Evolutionary conservation across 495 filamentous ascomycete genomes (phyloP).

Genomic region (Lasiosphaeris hirsuta): DNA sequence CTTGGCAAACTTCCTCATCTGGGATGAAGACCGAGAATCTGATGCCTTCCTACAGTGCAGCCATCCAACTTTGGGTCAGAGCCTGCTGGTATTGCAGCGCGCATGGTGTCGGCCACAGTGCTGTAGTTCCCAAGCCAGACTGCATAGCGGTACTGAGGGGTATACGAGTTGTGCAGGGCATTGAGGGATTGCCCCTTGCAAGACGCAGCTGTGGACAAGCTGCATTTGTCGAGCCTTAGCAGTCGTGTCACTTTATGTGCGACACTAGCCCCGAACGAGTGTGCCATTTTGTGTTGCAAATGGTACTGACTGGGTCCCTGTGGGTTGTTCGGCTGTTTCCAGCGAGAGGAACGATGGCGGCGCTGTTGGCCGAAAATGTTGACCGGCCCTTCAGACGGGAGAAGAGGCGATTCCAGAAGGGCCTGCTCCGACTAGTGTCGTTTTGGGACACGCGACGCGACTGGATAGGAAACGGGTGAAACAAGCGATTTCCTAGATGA

Average conservation of each 20-base stretch:
- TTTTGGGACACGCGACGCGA: constrained; percentile 6
- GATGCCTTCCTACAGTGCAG: neutral
- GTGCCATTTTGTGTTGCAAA: neutral
- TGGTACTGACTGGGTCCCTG: neutral
- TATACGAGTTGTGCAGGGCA: too few species aligned
- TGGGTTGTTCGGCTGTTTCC: neutral
- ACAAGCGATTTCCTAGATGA: neutral
- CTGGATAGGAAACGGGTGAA: neutral
- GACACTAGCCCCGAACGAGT: neutral
- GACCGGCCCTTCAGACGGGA: neutral
- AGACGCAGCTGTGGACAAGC: too few species aligned
- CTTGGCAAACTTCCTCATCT: constrained; percentile 16
- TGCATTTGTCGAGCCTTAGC: neutral
- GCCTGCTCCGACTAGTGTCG: constrained; percentile 1
- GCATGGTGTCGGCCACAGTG: too few species aligned
- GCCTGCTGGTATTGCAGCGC: neutral
- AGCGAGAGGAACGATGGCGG: neutral
- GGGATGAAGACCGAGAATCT: constrained; percentile 16
- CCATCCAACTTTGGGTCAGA: neutral
- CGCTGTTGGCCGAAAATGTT: neutral
- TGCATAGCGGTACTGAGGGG: too few species aligned
- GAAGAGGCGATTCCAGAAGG: neutral
- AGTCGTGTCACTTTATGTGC: neutral
- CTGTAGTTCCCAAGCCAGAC: too few species aligned
- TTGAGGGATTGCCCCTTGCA: too few species aligned